A percentile compares a stretch with the other conserved stretches of the same genome.
These are phyloP conservation scores for Talaromyces adpressus DNA, from an alignment of 495 filamentous ascomycete genomes.

Conservation along the genomic window DNA sequence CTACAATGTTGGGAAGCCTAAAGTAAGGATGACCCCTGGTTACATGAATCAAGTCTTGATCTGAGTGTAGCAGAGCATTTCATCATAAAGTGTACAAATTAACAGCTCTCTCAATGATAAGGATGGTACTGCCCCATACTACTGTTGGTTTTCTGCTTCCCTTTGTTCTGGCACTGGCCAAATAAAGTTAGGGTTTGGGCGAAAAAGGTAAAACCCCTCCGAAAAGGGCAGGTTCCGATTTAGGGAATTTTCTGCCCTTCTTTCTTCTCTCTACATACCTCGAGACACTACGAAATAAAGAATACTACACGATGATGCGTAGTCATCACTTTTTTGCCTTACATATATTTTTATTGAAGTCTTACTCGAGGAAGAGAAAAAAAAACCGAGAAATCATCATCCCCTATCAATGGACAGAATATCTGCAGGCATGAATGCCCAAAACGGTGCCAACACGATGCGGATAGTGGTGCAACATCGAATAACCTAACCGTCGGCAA, in stretches of 20 bases:
- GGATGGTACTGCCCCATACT: background rate
- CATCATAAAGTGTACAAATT: too few relatives aligned
- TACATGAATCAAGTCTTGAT: background rate
- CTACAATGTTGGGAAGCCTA: background rate
- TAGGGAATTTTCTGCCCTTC: background rate
- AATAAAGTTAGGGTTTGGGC: conserved; percentile 4
- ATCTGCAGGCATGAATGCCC: conserved; percentile 30
- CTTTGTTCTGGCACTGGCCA: background rate
- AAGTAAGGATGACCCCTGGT: background rate
- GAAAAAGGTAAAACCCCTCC: background rate
- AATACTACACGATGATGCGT: background rate
- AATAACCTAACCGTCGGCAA: background rate
- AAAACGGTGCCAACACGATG: conserved; percentile 15
- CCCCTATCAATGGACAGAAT: background rate
- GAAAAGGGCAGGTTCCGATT: background rate
- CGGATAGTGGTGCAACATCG: background rate
- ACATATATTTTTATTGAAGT: background rate
- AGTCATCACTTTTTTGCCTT: background rate
- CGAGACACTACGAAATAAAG: background rate
- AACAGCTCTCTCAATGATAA: background rate
- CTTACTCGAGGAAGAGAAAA: background rate
- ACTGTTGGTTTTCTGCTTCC: background rate
- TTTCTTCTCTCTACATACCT: background rate
- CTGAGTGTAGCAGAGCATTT: too few relatives aligned
- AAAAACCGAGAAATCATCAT: background rate